These are phyloP conservation scores for Teratosphaeria pseudoeucalypti DNA, from an alignment of 2,329 filamentous ascomycete genomes.

Conservation along the genomic window DNA sequence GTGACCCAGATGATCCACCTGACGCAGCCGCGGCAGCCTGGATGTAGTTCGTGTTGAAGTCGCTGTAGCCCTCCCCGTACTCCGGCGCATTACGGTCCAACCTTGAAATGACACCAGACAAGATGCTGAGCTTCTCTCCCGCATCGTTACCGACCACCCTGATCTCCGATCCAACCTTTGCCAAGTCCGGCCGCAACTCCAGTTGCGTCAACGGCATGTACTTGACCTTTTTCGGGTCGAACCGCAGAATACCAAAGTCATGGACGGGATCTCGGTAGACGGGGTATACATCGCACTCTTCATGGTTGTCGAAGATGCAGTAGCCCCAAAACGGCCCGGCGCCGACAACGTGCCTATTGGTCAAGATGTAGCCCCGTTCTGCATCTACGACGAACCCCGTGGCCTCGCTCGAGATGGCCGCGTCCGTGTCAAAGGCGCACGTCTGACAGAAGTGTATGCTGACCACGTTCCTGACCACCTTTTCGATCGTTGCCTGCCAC, in stretches of 20 bases:
- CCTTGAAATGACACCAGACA: constrained; percentile 93
- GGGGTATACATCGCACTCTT: constrained; percentile 86
- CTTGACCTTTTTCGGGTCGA: constrained; percentile 91
- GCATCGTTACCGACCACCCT: constrained; percentile 97
- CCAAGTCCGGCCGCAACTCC: constrained; percentile 71
- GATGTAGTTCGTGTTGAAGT: constrained; percentile 95
- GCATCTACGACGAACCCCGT: constrained; percentile 97
- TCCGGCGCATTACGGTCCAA: constrained; percentile 94
- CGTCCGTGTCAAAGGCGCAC: constrained; percentile 94
- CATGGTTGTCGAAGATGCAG: constrained; percentile 97
- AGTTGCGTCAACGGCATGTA: constrained; percentile 87
- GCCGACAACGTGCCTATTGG: constrained; percentile 72
- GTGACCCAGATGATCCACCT: constrained; percentile 95
- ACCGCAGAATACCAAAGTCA: constrained; percentile 94
- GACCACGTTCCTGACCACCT: constrained; percentile 87
- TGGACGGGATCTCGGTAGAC: constrained; percentile 97
- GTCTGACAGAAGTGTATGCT: constrained; percentile 99
- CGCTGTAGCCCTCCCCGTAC: constrained; percentile 94
- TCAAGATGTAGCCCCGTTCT: constrained; percentile 61
- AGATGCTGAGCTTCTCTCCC: constrained; percentile 93
- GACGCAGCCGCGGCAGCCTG: constrained; percentile 95
- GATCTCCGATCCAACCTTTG: constrained; percentile 83
- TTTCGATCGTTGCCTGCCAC: constrained; percentile 94
- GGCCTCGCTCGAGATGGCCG: constrained; percentile 85
- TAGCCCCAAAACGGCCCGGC: constrained; percentile 96